Evolutionary conservation across 2,329 filamentous ascomycete genomes (phyloP), one percentile per base, ranked within the genome.

Genomic region (Colletotrichum cereale): DNA sequence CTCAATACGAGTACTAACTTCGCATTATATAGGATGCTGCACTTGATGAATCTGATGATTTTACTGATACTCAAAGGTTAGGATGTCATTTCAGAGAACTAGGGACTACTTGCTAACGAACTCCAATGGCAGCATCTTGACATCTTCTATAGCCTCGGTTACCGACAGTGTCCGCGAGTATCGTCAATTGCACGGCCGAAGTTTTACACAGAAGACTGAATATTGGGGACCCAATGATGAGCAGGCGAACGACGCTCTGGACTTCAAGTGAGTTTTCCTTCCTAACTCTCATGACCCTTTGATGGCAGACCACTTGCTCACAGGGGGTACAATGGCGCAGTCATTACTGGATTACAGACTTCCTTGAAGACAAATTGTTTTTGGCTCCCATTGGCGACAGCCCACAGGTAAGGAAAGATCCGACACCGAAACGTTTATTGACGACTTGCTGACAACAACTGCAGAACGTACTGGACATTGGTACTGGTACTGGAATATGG

Each of bases 401-500:
- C 52, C 77, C 79, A 0, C 55, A 69, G 26, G 66, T 72, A 73
- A 63, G 71, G 11, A 12, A 34, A 4, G 36, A 10, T 12, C 12
- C 12, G 12, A 3, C 21, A 14, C 12, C 7, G 1, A 10, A 18
- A 7, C 18, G 2, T 21, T 10, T 7, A 12, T 8, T 11, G 21
- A 10, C 11, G 8, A 29, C 34, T 34, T n/a, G n/a, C 47, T 52
- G 14, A 36, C 44, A 36, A 5, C 16, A 6, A 21, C 8, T 14
- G 3, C 53, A 83, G 64, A 82, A 79, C 71, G 82, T 85, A 62
- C 77, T 83, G 18, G 84, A 85, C 67, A 57, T 85, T 2, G 83
- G 83, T 2, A 84, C 83, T 0, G 83, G 83, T 0, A 85, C 83
- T 1, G 83, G 83, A 0, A 80, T 84, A 5, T 85, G 83, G 83